Base-by-base conservation (phyloP, 805 yeast genomes). In the Candida dajiaensis region DNA sequence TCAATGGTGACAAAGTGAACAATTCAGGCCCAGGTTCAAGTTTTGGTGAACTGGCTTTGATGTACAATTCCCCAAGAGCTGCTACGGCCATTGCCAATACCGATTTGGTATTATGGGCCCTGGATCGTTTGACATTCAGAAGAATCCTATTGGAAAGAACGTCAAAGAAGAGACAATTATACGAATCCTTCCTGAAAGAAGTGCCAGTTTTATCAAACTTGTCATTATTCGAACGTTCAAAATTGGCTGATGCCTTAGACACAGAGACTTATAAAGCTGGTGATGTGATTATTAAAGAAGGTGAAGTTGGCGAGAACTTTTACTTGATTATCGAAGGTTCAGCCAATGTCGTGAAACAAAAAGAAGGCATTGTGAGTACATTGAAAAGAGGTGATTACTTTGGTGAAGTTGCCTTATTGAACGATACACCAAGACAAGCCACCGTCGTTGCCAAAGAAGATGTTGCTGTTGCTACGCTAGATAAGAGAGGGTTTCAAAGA, bases 41-140 rank as follows among this genome's bases (percentile, higher is more conserved):
- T 40, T 94, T 94, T 67, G 99, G 99, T 62, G 99, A 94, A 67
- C 76, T 94, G 60, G 99, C 99, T 3, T 76, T 94, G 58, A 89
- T 94, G 96, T 92, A 94, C 71, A 92, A 94, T 66, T 82, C 97
- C 18, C 97, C 97, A 51, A 82, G 99, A 68, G 98, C 98, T 8
- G 98, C 98, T 10, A 89, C 98, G 1, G 97, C 87, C 1, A 58
- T 76, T 23, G 90, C 96, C 10, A 65, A 72, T 21, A 74, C 85
- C 8, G 88, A 85, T 50, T 76, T 84, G 58, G 79, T 80, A 28
- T 73, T 92, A 43, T 92, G 97, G 97, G 94, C 96, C 2, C 75
- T 94, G 56, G 99, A 94, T 68, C 80, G 99, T 61, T 71, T 84
- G 59, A 90, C 97, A 1, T 94, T 94, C 72, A 83, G 97, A 66